Conservation (phyloP, 768 basidiomycete species). For the Boletus patriciae region DNA sequence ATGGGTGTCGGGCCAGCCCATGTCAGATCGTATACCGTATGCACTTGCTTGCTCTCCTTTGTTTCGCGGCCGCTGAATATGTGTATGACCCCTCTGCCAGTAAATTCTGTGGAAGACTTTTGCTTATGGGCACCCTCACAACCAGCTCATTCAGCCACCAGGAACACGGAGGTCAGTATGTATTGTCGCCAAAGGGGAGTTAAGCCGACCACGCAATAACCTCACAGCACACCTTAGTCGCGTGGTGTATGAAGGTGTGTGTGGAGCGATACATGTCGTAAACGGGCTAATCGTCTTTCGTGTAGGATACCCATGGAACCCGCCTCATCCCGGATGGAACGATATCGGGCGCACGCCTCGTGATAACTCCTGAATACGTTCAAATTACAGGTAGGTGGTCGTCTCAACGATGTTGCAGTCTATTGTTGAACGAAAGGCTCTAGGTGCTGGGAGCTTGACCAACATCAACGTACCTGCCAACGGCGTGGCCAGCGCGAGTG, state of each 20-base stretch:
- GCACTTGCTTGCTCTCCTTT: conserved; percentile 19
- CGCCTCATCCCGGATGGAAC: conserved; percentile 71
- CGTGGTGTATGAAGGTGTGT: conserved; percentile 51
- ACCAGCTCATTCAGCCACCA: conserved; percentile 54
- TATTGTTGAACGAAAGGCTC: conserved; percentile 30
- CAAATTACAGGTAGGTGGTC: conserved; percentile 57
- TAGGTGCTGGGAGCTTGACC: conserved; percentile 66
- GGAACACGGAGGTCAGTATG: conserved; percentile 56
- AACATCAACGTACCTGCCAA: conserved; percentile 60
- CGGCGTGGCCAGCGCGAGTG: conserved; percentile 58
- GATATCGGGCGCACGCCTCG: conserved; percentile 66
- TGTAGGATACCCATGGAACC: conserved; percentile 56
- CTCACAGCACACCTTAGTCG: conserved; percentile 45
- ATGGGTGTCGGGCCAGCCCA: conserved; percentile 58
- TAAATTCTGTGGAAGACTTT: conserved; percentile 58
- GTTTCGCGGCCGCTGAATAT: background rate
- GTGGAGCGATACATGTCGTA: background rate
- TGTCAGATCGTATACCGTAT: conserved; percentile 69
- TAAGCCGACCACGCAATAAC: conserved; percentile 14
- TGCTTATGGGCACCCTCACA: conserved; percentile 54
- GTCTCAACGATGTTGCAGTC: conserved; percentile 13
- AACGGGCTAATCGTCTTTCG: background rate
- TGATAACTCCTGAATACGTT: conserved; percentile 73
- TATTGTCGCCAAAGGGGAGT: conserved; percentile 7
- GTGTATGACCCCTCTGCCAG: conserved; percentile 28